phyloP scores from a whole-genome alignment of 345 rosid genomes.

The Moringa oleifera region DNA sequence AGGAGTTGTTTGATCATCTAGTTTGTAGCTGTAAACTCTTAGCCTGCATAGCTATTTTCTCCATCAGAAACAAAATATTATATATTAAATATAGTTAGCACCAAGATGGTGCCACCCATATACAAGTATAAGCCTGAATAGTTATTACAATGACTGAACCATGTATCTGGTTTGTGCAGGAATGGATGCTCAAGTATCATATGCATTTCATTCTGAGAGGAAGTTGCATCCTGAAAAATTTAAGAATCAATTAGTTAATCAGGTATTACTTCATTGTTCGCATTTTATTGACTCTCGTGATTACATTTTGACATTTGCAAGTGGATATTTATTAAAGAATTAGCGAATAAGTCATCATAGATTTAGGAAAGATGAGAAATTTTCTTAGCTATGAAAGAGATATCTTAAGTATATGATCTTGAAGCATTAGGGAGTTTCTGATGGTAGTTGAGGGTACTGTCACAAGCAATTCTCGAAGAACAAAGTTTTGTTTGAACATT shows the following conservation, averaged over 20 bases:
- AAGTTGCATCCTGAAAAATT: conserved; percentile 86
- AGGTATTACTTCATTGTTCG: conserved; percentile 40
- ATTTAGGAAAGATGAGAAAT: neutral
- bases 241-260: conserved; percentile 84
- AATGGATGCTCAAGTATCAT: conserved; percentile 96
- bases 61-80: no score
- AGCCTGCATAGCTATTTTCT: no score
- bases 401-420: no score
- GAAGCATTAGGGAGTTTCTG: no score
- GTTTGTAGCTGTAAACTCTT: neutral
- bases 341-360: neutral
- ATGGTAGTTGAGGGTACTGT: neutral
- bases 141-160: neutral
- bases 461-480: neutral
- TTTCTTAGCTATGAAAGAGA: neutral
- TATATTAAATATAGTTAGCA: no score
- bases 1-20: neutral
- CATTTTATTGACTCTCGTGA: neutral
- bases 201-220: conserved; percentile 81
- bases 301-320: neutral
- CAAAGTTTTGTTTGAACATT: neutral
- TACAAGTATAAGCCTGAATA: no score
- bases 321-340: neutral
- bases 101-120: no score
- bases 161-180: conserved; percentile 34